phyloP scores from a whole-genome alignment of 2,329 filamentous ascomycete genomes.

The Neobulgaria alba region DNA sequence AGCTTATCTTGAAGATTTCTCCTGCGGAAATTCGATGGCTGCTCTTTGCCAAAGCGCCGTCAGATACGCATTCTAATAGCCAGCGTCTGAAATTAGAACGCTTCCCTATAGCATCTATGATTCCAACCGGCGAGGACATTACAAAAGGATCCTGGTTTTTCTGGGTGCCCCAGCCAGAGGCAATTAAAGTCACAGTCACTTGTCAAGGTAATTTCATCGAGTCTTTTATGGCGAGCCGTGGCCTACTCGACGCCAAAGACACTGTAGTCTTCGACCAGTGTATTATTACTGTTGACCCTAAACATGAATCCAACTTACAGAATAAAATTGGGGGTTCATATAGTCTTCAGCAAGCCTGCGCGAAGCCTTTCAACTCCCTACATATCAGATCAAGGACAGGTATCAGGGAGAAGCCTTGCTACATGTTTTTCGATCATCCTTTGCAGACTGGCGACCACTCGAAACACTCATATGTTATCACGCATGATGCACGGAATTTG shows the following conservation, averaged over 20 bases:
- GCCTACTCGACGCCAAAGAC: conserved; percentile 8
- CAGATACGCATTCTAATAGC: conserved; percentile 28
- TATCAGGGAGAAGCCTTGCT: conserved; percentile 30
- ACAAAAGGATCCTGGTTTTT: conserved; percentile 37
- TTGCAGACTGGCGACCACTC: conserved; percentile 35
- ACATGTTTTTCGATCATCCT: conserved; percentile 49
- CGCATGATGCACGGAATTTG: conserved; percentile 37
- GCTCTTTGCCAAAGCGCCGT: conserved; percentile 31
- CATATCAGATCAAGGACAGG: conserved; percentile 30
- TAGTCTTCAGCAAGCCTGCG: conserved; percentile 43
- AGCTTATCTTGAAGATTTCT: conserved; percentile 33
- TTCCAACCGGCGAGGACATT: conserved; percentile 26
- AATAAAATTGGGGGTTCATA: conserved; percentile 42
- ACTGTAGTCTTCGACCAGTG: conserved; percentile 34
- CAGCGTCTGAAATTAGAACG: conserved; percentile 30
- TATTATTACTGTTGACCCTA: conserved; percentile 29
- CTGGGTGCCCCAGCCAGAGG: conserved; percentile 32
- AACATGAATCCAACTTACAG: conserved; percentile 9
- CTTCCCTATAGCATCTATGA: conserved; percentile 40
- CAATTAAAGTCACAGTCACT: conserved; percentile 30
- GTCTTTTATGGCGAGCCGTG: conserved; percentile 17
- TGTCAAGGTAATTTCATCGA: conserved; percentile 25
- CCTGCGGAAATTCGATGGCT: conserved; percentile 35
- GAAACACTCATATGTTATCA: conserved; percentile 49
- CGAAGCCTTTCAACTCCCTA: conserved; percentile 44